Base-by-base conservation (phyloP, 139 green algal species). In the Coelastrella sp. region DNA sequence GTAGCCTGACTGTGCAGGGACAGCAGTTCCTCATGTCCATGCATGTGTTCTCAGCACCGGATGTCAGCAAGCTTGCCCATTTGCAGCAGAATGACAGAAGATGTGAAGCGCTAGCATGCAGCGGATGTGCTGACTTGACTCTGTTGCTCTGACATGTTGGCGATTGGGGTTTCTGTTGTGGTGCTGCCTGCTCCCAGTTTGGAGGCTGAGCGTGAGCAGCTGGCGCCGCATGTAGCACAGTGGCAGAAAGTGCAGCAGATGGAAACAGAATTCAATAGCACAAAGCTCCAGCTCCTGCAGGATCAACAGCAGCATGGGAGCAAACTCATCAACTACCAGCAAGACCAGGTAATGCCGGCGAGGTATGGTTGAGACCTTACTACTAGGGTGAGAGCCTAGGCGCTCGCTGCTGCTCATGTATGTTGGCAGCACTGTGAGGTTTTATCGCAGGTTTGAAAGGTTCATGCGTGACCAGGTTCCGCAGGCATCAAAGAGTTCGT, bases 151-250 rank as follows among this genome's bases (percentile, higher is more conserved):
- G 68, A 76, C 68, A 8, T 20, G 6, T n/a, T 10, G 61, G 61
- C 61, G n/a, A n/a, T n/a, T n/a, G n/a, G n/a, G n/a, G n/a, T n/a
- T n/a, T n/a, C n/a, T n/a, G n/a, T 76, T 20, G 14, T 76, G 5
- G 8, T 75, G 6, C 5, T 76, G 3, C 3, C 8, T 13, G 13
- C 17, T 13, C 32, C 73, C 87, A 95, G 93, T 54, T 73, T 96
- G 71, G 78, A 91, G 32, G 14, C 54, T 4, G 58, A 84, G n/a
- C 90, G 94, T 6, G 77, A 90, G 22, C 19, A 64, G 20, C 80
- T 97, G 54, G 95, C 93, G 0, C 95, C 94, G 7, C 68, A 93
- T 56, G 92, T 97, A 16, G 80, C 87, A 5, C 89, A 76, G 71
- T 97, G 95, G 94, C 89, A 83, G 61, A 32, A 61, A 4, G 91